Evolutionary conservation across 352 stramenopile genomes (phyloP), one percentile per base, ranked within the genome.

Genomic region (Globisporangium megalacanthum): DNA sequence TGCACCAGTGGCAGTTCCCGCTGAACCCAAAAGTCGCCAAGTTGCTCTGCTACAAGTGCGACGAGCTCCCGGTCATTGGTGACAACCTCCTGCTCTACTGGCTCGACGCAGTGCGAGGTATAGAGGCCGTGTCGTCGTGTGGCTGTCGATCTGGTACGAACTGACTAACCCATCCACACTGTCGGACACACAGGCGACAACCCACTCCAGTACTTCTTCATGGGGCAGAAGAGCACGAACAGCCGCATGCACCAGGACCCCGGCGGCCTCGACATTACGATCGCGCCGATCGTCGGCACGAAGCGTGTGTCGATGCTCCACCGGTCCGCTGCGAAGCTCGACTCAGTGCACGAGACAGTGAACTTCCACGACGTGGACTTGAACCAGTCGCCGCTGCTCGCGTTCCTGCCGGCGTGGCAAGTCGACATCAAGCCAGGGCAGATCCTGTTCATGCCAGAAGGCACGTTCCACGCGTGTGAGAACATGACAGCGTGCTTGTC

Each of bases 1-100:
- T 98, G 61, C 93, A 98, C 55, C 93, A 98, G 74, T 98, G 93
- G 93, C 93, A 98, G 64, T 98, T 98, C 68, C 91, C 93, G 7
- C 63, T 97, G 58, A 74, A 70, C 58, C 72, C 77, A 13, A 86
- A 86, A 54, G 81, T 70, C 9, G 69, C 69, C 2, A 94, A 95
- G 58, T 55, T 94, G 46, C 68, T 92, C 20, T 89, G 79, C 60
- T 88, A 92, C 68, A 89, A 89, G 55, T 95, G 86, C 55, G 70
- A 95, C 25, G 87, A 93, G 49, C 77, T 96, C 39, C 72, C 77
- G n/a, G 89, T 97, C 53, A 67, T 98, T 22, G 89, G 89, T 6
- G 86, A 97, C 64, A 96, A 98, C 61, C 66, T 98, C 39, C 68
- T 98, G 9, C 77, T 88, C 50, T 97, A 96, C 68, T 98, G 90